These are phyloP conservation scores for Cryptosporidium felis DNA, from an alignment of 169 alveolate species.

Conservation along the genomic window DNA sequence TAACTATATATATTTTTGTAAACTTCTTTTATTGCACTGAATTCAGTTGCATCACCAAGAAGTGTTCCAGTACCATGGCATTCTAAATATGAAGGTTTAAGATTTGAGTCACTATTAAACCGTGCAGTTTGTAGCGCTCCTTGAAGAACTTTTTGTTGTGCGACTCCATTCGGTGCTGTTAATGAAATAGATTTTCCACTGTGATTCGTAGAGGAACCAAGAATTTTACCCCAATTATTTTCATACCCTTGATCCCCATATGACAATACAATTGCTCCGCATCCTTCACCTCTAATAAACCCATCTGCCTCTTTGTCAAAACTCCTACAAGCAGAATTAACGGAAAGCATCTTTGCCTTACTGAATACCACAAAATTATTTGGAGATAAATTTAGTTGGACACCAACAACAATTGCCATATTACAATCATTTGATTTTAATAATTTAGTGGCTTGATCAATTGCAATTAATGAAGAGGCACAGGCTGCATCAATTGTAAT, in stretches of 20 bases:
- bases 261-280: constrained; percentile 75
- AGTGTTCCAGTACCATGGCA: constrained; percentile 81
- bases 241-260: neutral
- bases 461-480: constrained; percentile 65
- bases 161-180: constrained; percentile 81
- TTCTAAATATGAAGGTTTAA: constrained; percentile 72
- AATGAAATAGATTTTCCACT: constrained; percentile 77
- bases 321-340: constrained; percentile 74
- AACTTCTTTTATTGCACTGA: constrained; percentile 76
- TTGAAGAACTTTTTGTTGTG: constrained; percentile 76
- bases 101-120: neutral
- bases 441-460: constrained; percentile 46
- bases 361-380: constrained; percentile 69
- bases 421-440: constrained; percentile 1
- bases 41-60: constrained; percentile 79
- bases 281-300: constrained; percentile 78
- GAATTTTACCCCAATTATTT: constrained; percentile 48
- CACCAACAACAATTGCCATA: constrained; percentile 44
- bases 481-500: constrained; percentile 64
- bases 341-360: constrained; percentile 75
- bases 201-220: constrained; percentile 77
- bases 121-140: constrained; percentile 69
- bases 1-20: constrained; percentile 27
- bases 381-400: constrained; percentile 59
- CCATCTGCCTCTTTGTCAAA: constrained; percentile 79